Base-by-base conservation (phyloP, 352 stramenopile genomes). In the Phytophthora pinifolia region DNA sequence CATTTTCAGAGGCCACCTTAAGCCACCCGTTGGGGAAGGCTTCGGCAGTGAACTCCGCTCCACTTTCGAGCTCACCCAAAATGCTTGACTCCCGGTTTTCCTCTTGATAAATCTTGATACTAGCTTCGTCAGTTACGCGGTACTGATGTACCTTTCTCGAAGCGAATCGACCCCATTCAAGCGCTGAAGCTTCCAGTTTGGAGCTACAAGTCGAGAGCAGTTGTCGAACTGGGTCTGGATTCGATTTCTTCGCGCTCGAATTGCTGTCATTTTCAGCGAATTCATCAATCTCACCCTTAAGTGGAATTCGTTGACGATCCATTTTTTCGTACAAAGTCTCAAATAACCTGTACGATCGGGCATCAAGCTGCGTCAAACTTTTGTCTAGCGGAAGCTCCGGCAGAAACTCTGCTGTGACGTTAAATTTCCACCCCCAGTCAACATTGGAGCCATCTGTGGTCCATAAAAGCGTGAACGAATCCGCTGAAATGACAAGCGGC, bases 371-470 rank as follows among this genome's bases (percentile, higher is more conserved):
- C 10, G 85, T 67, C 1, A 88, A 38, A 9, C 48, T 65, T 29
- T 89, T 65, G 14, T 81, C 54, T 5, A 84, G 45, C 9, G 83
- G 71, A 20, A 59, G 50, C 9, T 79, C 57, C 1, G 70, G 60
- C 9, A 70, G 47, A 62, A 88, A 94, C 20, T 86, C 74, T 5
- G 82, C 79, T 14, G 62, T 70, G 0, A 94, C 80, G 7, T 71
- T 88, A 38, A 94, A 92, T 41, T 88, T 84, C 74, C 83, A 94
- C 0, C 86, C 86, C 89, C 89, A 97, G 20, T 96, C 88, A 22
- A 92, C 85, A 56, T 96, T 97, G 7, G 80, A 87, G 0, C 67
- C 69, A 62, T 97, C 89, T 0, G 86, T 92, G 43, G 65, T 76
- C 82, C 92, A 97, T 15, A 94, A 59, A 14, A 97, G 47, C 17